phyloP scores from a whole-genome alignment of 1,139 yeast species.

The Taphrina wiesneri region DNA sequence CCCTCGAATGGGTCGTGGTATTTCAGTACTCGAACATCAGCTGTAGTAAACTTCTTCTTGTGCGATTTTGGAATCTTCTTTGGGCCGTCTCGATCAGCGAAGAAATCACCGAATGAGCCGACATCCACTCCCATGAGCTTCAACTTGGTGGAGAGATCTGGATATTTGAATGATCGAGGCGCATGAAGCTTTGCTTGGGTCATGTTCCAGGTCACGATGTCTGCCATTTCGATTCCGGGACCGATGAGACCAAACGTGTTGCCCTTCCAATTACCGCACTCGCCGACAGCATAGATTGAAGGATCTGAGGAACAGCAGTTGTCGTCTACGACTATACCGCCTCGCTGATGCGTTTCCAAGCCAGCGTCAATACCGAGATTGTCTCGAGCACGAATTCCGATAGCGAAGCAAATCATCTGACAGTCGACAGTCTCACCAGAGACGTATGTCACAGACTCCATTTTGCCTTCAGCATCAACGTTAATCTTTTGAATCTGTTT shows the following conservation, averaged over 20 bases:
- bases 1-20: conserved; percentile 47
- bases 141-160: conserved; percentile 46
- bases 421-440: conserved; percentile 45
- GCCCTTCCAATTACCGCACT: conserved; percentile 48
- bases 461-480: conserved; percentile 41
- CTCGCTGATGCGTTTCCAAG: conserved; percentile 41
- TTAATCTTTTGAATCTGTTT: conserved; percentile 40
- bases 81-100: conserved; percentile 46
- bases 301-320: conserved; percentile 43
- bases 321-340: conserved; percentile 45
- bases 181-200: conserved; percentile 46
- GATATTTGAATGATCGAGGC: conserved; percentile 43
- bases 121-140: conserved; percentile 48
- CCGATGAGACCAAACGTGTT: conserved; percentile 47
- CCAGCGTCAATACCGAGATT: conserved; percentile 44
- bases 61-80: conserved; percentile 43
- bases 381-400: conserved; percentile 47
- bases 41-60: conserved; percentile 36
- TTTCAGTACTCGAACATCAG: conserved; percentile 42
- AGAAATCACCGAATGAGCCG: conserved; percentile 48
- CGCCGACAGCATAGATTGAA: conserved; percentile 46
- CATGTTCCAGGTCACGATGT: conserved; percentile 45
- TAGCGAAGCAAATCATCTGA: conserved; percentile 45
- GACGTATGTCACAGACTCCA: conserved; percentile 42
- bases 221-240: conserved; percentile 47